Percentiles rank a stretch among this genome's conserved stretches.
phyloP scores from a whole-genome alignment of 768 basidiomycete species.

The Kwoniella sp. region DNA sequence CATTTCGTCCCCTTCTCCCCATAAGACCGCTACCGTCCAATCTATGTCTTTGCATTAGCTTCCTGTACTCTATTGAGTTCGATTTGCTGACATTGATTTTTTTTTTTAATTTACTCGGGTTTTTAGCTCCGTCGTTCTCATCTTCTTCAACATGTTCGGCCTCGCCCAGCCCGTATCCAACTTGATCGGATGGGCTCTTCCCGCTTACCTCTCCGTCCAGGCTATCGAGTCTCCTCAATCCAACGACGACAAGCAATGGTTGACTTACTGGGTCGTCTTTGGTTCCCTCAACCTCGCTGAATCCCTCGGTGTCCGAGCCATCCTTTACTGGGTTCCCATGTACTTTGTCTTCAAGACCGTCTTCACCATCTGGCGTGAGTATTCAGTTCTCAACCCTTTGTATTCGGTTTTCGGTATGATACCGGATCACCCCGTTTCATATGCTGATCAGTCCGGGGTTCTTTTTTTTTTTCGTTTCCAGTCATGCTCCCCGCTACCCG shows the following conservation, averaged over 20 bases:
- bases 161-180: constrained; percentile 91
- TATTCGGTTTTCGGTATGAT: not conserved
- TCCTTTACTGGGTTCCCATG: constrained; percentile 89
- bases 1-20: not conserved
- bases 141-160: constrained; percentile 61
- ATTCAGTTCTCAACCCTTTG: constrained; percentile 49
- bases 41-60: too few relatives aligned
- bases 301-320: constrained; percentile 74
- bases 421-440: too few relatives aligned
- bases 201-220: constrained; percentile 92
- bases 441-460: too few relatives aligned
- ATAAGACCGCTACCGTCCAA: too few relatives aligned
- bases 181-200: constrained; percentile 89
- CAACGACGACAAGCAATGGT: constrained; percentile 88
- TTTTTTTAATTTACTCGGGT: too few relatives aligned
- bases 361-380: constrained; percentile 90
- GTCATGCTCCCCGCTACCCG: constrained; percentile 57
- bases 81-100: not conserved
- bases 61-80: too few relatives aligned
- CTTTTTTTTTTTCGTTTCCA: not conserved
- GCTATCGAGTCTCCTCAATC: constrained; percentile 82
- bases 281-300: constrained; percentile 90
- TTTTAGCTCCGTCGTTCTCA: constrained; percentile 51
- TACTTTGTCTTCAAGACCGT: constrained; percentile 90
- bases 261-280: constrained; percentile 96